phyloP scores from a whole-genome alignment of 495 filamentous ascomycete genomes.

The Lichina pygmaea region DNA sequence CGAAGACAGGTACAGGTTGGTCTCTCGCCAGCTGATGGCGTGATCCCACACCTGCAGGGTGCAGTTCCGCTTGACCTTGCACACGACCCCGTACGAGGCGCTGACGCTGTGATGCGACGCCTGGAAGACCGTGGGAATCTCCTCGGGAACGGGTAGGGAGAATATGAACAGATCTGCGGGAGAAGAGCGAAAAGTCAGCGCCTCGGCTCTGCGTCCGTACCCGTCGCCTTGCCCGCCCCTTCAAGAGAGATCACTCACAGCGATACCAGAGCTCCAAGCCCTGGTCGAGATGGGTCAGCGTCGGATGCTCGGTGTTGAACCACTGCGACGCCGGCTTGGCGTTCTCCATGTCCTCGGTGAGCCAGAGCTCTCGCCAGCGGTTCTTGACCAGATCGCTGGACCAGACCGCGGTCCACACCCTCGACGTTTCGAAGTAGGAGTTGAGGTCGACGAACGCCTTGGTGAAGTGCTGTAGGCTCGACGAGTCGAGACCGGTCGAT shows the following conservation, averaged over 20 bases:
- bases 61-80: conserved; percentile 32
- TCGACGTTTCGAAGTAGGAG: conserved; percentile 29
- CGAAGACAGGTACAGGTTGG: conserved; percentile 30
- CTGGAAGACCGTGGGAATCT: conserved; percentile 38
- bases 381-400: conserved; percentile 30
- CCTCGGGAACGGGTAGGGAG: conserved; percentile 33
- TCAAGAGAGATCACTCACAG: background rate
- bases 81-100: conserved; percentile 37
- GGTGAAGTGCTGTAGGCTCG: conserved; percentile 26
- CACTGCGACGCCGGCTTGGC: conserved; percentile 22
- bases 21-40: conserved; percentile 37
- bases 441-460: conserved; percentile 32
- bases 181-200: background rate
- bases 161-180: conserved; percentile 27
- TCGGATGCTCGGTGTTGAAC: conserved; percentile 31
- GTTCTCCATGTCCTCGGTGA: conserved; percentile 27
- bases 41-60: conserved; percentile 44
- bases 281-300: conserved; percentile 24
- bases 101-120: conserved; percentile 38
- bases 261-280: conserved; percentile 29
- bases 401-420: conserved; percentile 39
- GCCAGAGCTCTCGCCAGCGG: conserved; percentile 33
- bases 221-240: no score
- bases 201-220: no score
- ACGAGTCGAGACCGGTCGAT: conserved; percentile 20